Base-by-base conservation (phyloP, 106 monocot species). In the Chionographis japonica region DNA sequence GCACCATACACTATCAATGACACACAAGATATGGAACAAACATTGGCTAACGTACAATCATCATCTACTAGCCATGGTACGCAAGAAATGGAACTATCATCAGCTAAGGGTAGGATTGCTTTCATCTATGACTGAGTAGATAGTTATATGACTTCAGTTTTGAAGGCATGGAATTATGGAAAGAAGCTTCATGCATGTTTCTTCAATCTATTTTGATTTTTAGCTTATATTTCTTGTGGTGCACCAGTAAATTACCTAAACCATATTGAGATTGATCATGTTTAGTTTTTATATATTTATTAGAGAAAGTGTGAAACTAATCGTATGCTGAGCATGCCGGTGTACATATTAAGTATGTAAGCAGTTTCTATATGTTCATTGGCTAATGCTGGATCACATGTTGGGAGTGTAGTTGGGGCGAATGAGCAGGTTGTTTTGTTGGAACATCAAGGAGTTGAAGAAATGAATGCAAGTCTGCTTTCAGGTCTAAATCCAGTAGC, bases 401-500 rank as follows among this genome's bases (percentile, higher is more conserved):
- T 56, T 60, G 60, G 7, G 13, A 66, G 16, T 61, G 59, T 54
- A 53, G 61, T 37, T 53, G 39, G 60, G 20, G 12, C n/a, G 13
- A 39, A 2, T 17, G 2, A 4, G 0, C 40, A 18, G 52, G 60
- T 11, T 19, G 38, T 50, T 52, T 17, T 12, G 46, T 68, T 36
- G 6, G n/a, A 5, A 46, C 10, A 4, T 56, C 14, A 16, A 4
- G 50, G 15, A 4, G 9, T 58, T 17, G 41, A 40, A 4, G 17
- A 55, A 46, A n/a, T 4, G 4, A 37, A 7, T 58, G 18, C n/a
- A 7, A 53, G 15, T 56, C 36, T 40, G 8, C 16, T 51, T 64
- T 19, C 65, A 62, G 62, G 36, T 41, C 15, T 13, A 43, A 9
- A 40, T 36, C 40, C 60, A 54, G 59, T 16, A 53, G 51, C 13